These are phyloP conservation scores for Trichoderma lentiforme DNA, from an alignment of 2,329 filamentous ascomycete genomes.

Conservation along the genomic window DNA sequence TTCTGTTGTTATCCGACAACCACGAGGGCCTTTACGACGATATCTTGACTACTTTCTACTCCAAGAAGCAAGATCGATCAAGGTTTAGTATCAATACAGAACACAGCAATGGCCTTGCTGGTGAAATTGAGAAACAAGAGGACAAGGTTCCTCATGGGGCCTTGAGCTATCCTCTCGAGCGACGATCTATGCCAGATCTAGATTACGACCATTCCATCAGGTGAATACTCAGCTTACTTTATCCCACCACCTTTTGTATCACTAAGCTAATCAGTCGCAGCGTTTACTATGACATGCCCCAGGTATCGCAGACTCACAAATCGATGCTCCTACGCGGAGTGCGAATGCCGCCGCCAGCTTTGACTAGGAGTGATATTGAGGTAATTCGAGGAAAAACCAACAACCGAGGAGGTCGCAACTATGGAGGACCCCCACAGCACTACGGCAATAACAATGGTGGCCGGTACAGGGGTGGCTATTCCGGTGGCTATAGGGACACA, in stretches of 20 bases:
- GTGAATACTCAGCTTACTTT: constrained; percentile 43
- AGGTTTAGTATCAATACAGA: constrained; percentile 72
- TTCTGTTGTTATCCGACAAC: constrained; percentile 77
- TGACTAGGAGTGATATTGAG: constrained; percentile 75
- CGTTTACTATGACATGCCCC: constrained; percentile 82
- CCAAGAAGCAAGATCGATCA: constrained; percentile 70
- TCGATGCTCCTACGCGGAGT: constrained; percentile 90
- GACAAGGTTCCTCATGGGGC: constrained; percentile 80
- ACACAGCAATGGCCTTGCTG: constrained; percentile 73
- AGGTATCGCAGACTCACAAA: constrained; percentile 72
- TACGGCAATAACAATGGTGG: constrained; percentile 14
- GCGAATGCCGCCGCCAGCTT: constrained; percentile 65
- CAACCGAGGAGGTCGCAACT: constrained; percentile 42
- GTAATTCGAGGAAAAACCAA: constrained; percentile 63
- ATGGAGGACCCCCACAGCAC: constrained; percentile 26
- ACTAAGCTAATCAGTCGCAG: constrained; percentile 45
- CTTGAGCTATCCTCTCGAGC: constrained; percentile 72
- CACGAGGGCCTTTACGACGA: constrained; percentile 80
- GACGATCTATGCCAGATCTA: constrained; percentile 68
- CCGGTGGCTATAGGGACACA: constrained; percentile 25
- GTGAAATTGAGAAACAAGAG: constrained; percentile 76
- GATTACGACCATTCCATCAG: constrained; percentile 84
- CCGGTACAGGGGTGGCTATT: constrained; percentile 28
- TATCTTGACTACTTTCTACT: constrained; percentile 81
- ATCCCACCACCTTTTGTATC: not conserved